These are phyloP conservation scores for Mortierella sp. DNA, from an alignment of 371 early-diverging fungal species.

Conservation along the genomic window DNA sequence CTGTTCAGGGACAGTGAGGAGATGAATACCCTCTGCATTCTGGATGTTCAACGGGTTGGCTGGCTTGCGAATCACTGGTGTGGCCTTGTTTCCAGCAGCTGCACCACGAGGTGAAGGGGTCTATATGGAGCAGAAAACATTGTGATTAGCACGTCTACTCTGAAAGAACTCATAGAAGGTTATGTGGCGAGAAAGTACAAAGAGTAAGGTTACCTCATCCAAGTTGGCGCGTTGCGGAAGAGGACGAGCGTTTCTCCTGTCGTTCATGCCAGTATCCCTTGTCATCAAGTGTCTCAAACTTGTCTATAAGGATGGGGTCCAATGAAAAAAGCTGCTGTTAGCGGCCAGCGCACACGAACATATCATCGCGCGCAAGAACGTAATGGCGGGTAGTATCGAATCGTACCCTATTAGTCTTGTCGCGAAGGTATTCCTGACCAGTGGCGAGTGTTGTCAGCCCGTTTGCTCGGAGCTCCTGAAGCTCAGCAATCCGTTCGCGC, in stretches of 20 bases:
- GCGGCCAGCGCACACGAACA: background rate
- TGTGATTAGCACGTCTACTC: background rate
- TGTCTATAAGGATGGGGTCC: constrained; percentile 11
- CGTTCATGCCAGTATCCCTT: constrained; percentile 30
- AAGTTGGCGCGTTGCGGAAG: constrained; percentile 38
- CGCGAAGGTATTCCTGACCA: constrained; percentile 79
- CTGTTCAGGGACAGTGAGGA: constrained; percentile 85
- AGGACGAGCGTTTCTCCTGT: constrained; percentile 49
- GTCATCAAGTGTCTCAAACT: constrained; percentile 44
- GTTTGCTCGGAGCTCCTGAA: constrained; percentile 93
- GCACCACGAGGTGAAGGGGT: constrained; percentile 38
- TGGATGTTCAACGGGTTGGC: constrained; percentile 84
- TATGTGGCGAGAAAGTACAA: background rate
- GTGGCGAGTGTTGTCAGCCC: constrained; percentile 86
- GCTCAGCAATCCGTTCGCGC: constrained; percentile 83
- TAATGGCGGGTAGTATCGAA: background rate
- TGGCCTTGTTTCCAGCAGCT: constrained; percentile 25
- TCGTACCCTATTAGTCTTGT: constrained; percentile 64
- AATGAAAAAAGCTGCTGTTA: background rate
- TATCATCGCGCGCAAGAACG: background rate
- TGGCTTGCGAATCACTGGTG: constrained; percentile 48
- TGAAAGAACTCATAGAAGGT: background rate
- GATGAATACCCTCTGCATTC: constrained; percentile 87
- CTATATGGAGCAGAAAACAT: constrained; percentile 9
- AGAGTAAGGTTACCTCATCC: constrained; percentile 37